Evolutionary conservation across 345 rosid species (phyloP), one percentile per base, ranked within the genome.

Genomic region (Zanthoxylum bungeanum): DNA sequence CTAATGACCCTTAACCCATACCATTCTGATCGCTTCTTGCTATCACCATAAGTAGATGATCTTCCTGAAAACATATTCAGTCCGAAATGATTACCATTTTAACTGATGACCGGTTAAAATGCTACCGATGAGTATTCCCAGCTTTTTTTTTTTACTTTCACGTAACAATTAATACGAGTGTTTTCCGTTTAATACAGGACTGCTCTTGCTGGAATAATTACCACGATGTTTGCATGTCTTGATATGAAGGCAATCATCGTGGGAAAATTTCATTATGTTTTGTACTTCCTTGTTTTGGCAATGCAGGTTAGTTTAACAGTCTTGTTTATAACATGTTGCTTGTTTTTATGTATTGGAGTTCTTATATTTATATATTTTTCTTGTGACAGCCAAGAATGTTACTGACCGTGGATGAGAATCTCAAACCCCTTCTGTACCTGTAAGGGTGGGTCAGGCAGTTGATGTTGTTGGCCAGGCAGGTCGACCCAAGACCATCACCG

Each of bases 391-490:
- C 99, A 42, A 86, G 96, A 85, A 95, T 95, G 99, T 76, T 95
- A 77, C 56, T 95, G 84, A 87, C 97, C 0, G 92, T 95, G 67
- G 97, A 95, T 49, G 89, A 91, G 78, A 76, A 89, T 58, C 91
- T 95, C 62, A 91, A 92, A 75, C 91, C 98, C 27, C 57, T 92
- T 85, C 97, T 0, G 90, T 92, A 37, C 96, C 96, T 22, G 99
- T 92, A 60, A 86, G 96, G 44, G 97, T 95, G 53, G 99, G 99
- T 24, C 90, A 95, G 74, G 99, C 98, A 4, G 98, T 95, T 49
- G 99, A 95, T 76, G 97, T 95, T 59, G 99, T 95, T 6, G 98
- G 98, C 16, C 96, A 91, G 84, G 96, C 98, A 19, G 99, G 99
- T 33, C 88, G 96, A 47, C 99, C 99, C 11, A 95, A 89, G 82